A percentile compares a stretch with the other conserved stretches of the same genome.
phyloP scores from a whole-genome alignment of 306 rosid genomes.

The Cucumis hystrix region DNA sequence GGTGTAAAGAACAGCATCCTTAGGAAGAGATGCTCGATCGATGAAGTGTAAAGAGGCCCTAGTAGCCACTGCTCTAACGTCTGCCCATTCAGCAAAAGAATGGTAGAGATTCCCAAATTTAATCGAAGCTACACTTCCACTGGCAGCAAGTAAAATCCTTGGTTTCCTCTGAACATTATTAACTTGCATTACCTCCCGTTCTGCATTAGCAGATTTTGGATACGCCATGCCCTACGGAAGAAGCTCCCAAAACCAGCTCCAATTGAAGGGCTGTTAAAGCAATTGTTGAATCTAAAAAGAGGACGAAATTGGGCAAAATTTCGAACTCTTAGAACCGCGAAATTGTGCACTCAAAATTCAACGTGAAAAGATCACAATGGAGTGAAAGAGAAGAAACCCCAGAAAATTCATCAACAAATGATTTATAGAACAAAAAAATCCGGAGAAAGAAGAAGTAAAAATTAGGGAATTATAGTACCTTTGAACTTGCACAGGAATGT shows the following conservation, averaged over 20 bases:
- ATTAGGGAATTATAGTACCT: neutral
- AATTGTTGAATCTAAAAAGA: neutral
- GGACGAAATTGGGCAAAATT: neutral
- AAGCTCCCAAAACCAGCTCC: neutral
- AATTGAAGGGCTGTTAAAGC: neutral
- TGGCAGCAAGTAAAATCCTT: slow-evolving; percentile 62
- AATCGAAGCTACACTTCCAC: slow-evolving; percentile 64
- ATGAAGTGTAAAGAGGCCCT: slow-evolving; percentile 46
- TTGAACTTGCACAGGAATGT: neutral
- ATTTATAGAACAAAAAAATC: neutral
- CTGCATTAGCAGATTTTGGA: slow-evolving; percentile 27
- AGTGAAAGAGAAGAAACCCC: neutral
- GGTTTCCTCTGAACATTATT: slow-evolving; percentile 45
- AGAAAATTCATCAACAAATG: neutral
- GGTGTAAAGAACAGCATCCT: slow-evolving; percentile 18
- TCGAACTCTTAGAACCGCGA: neutral
- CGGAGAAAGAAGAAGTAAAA: neutral
- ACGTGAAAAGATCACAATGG: neutral
- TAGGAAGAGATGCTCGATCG: slow-evolving; percentile 32
- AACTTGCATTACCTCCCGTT: slow-evolving; percentile 15
- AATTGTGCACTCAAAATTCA: neutral
- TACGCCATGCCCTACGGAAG: slow-evolving; percentile 29
- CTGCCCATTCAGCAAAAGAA: slow-evolving; percentile 64
- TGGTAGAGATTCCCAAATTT: slow-evolving; percentile 47
- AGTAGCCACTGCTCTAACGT: slow-evolving; percentile 53